These are phyloP conservation scores for Thuja plicata DNA, from an alignment of 83 land plant genomes.

Conservation along the genomic window DNA sequence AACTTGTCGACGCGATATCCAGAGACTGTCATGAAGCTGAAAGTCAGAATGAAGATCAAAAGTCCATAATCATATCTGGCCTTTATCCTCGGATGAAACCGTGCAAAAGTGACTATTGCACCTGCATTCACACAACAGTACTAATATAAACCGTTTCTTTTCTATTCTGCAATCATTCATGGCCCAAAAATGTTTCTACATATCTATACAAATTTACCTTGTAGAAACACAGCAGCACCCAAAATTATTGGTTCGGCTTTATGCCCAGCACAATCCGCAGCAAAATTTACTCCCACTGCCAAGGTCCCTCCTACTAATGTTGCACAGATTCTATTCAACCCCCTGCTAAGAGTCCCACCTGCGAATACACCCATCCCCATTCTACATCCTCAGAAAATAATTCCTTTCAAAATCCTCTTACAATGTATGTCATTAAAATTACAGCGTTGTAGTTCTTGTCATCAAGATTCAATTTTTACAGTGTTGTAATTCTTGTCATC, in stretches of 20 bases:
- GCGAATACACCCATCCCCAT: neutral
- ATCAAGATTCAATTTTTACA: too few species aligned
- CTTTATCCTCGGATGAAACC: constrained; percentile 52
- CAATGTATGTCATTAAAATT: too few species aligned
- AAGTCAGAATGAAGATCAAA: constrained; percentile 61
- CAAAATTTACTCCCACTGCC: constrained; percentile 38
- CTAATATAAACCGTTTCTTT: neutral
- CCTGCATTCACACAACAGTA: constrained; percentile 7
- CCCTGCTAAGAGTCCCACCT: constrained; percentile 57
- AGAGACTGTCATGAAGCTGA: constrained; percentile 52
- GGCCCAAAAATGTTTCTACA: too few species aligned
- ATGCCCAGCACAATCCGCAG: constrained; percentile 41
- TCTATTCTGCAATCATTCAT: neutral
- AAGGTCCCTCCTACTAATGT: constrained; percentile 49
- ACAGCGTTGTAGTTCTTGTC: too few species aligned
- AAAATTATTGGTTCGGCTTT: constrained; percentile 41
- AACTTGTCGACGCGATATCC: constrained; percentile 44
- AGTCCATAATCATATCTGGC: constrained; percentile 57
- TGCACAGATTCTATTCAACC: constrained; percentile 49
- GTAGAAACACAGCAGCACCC: constrained; percentile 38
- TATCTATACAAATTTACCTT: constrained; percentile 23
- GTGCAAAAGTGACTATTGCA: constrained; percentile 39
- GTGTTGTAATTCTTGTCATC: too few species aligned
- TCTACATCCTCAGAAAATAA: neutral
- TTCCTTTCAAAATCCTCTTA: neutral